Evolutionary conservation across 1,284 basidiomycete species (phyloP).

Genomic region (Veloporphyrellus conicus): DNA sequence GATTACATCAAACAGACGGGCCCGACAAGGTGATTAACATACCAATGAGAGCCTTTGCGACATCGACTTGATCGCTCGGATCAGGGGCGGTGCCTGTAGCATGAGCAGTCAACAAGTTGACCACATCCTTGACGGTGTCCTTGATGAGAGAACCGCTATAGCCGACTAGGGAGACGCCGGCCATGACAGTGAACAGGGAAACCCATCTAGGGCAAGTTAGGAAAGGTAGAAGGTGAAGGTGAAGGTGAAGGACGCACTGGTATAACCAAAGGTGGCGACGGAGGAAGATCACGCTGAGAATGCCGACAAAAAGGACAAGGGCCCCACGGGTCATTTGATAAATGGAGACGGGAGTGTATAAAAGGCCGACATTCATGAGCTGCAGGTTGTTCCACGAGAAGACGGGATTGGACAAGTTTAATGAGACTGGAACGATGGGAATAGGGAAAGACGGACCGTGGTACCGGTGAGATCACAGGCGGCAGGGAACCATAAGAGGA

Average conservation of each 20-base stretch:
- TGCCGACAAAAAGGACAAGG: constrained; percentile 93
- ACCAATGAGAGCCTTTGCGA: constrained; percentile 67
- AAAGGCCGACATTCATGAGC: constrained; percentile 92
- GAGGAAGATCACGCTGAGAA: constrained; percentile 91
- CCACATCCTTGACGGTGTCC: constrained; percentile 53
- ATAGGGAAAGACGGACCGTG: constrained; percentile 52
- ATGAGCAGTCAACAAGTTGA: constrained; percentile 24
- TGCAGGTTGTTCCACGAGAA: constrained; percentile 34
- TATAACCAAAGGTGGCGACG: constrained; percentile 75
- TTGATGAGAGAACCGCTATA: constrained; percentile 86
- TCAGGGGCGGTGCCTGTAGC: constrained; percentile 29
- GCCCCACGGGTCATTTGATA: constrained; percentile 98
- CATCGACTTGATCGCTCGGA: constrained; percentile 52
- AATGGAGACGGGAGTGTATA: constrained; percentile 95
- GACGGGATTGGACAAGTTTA: constrained; percentile 19
- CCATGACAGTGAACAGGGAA: constrained; percentile 86
- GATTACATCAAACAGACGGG: constrained; percentile 2
- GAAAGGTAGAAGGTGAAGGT: background rate
- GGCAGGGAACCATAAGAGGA: constrained; percentile 85
- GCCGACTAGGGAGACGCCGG: constrained; percentile 88
- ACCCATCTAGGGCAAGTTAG: constrained; percentile 64
- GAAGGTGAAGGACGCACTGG: constrained; percentile 50
- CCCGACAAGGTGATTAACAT: constrained; percentile 22
- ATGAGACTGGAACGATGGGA: constrained; percentile 6
- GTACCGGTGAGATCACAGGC: constrained; percentile 84